Evolutionary conservation across 2,329 filamentous ascomycete species (phyloP).

Genomic region (Aspergillus pseudoglaucus): DNA sequence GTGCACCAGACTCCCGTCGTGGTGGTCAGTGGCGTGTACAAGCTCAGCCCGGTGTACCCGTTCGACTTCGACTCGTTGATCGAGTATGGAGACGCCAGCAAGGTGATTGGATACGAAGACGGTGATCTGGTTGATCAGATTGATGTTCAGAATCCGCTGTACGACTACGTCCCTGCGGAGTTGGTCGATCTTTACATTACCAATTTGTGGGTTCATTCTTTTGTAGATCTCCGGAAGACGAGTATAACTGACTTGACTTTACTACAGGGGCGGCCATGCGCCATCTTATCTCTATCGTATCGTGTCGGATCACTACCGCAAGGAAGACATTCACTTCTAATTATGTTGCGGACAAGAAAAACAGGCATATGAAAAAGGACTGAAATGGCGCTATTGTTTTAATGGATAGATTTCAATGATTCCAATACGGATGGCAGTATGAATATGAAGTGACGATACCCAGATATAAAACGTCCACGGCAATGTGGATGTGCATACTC

Average conservation of each 20-base stretch:
- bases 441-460: constrained; percentile 2
- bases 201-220: constrained; percentile 57
- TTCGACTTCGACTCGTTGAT: constrained; percentile 76
- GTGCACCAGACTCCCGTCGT: constrained; percentile 78
- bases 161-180: constrained; percentile 75
- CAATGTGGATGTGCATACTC: neutral
- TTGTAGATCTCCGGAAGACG: neutral
- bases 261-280: constrained; percentile 52
- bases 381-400: constrained; percentile 3
- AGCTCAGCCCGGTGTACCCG: constrained; percentile 82
- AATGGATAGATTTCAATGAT: constrained; percentile 3
- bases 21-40: constrained; percentile 85
- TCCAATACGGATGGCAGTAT: neutral
- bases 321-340: constrained; percentile 53
- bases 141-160: constrained; percentile 70
- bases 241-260: constrained; percentile 10
- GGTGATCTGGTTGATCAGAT: constrained; percentile 71
- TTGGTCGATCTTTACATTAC: constrained; percentile 60
- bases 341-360: neutral
- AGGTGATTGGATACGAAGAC: constrained; percentile 70
- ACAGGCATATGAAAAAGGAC: constrained; percentile 2
- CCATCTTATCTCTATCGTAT: constrained; percentile 60
- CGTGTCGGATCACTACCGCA: constrained; percentile 59
- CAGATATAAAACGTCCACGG: neutral
- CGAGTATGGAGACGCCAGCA: constrained; percentile 77